phyloP scores from a whole-genome alignment of 768 basidiomycete species.

The Lactarius deliciosus region DNA sequence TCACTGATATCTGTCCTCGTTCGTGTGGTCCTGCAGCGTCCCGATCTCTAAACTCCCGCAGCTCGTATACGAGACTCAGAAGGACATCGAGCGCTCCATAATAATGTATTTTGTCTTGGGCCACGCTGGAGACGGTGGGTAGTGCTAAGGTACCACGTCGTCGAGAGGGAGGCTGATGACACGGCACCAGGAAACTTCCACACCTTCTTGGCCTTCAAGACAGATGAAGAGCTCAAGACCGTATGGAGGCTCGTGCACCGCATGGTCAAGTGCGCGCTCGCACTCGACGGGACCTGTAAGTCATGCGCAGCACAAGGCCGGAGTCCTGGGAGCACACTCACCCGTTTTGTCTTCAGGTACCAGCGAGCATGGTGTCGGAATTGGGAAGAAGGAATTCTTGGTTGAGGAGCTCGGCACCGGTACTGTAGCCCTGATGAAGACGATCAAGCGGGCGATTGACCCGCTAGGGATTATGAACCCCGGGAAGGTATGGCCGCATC shows the following conservation, averaged over 20 bases:
- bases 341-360: constrained; percentile 43
- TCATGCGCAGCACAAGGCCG: not conserved
- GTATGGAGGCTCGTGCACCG: constrained; percentile 47
- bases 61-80: constrained; percentile 65
- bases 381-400: constrained; percentile 72
- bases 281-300: constrained; percentile 69
- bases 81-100: constrained; percentile 58
- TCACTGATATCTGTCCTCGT: too few species aligned
- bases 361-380: constrained; percentile 80
- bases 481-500: constrained; percentile 56
- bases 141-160: constrained; percentile 14
- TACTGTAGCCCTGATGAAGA: constrained; percentile 82
- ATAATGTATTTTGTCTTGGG: constrained; percentile 68
- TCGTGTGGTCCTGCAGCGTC: too few species aligned
- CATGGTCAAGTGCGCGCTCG: constrained; percentile 67
- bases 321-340: not conserved
- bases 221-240: constrained; percentile 1
- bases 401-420: constrained; percentile 77
- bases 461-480: constrained; percentile 80
- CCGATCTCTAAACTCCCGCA: constrained; percentile 48
- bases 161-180: too few species aligned
- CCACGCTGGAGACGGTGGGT: constrained; percentile 71
- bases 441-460: constrained; percentile 71
- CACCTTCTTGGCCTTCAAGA: constrained; percentile 37
- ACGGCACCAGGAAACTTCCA: constrained; percentile 44